Conservation (phyloP, 208 protist species). For the Polymyxa betae region DNA sequence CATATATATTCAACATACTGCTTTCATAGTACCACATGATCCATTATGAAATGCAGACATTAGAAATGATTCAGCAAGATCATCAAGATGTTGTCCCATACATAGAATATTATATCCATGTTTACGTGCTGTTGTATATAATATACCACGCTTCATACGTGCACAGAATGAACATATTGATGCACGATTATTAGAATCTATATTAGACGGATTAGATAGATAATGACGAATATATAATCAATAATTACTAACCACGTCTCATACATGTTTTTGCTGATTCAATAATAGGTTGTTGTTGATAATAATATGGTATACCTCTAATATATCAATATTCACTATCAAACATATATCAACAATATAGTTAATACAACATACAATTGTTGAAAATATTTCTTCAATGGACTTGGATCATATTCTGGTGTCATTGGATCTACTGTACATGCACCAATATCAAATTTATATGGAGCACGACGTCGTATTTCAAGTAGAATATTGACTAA, state of each 20-base stretch:
- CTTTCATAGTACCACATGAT: conserved; percentile 80
- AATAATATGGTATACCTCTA: conserved; percentile 78
- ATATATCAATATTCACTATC: not conserved
- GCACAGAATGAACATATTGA: conserved; percentile 80
- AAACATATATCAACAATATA: not conserved
- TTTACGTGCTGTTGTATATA: conserved; percentile 72
- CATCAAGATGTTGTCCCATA: conserved; percentile 79
- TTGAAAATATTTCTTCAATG: conserved; percentile 55
- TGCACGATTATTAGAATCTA: not conserved
- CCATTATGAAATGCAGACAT: conserved; percentile 82
- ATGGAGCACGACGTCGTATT: conserved; percentile 52
- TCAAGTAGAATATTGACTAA: conserved; percentile 70
- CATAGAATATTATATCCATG: conserved; percentile 81
- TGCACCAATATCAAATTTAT: conserved; percentile 74
- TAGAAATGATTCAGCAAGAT: conserved; percentile 78
- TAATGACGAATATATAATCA: not conserved
- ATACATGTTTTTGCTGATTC: conserved; percentile 67
- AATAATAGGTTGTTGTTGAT: conserved; percentile 72
- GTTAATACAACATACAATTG: not conserved
- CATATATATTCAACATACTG: conserved; percentile 51
- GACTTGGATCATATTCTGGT: conserved; percentile 73
- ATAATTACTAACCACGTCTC: not conserved
- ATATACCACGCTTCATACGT: conserved; percentile 80
- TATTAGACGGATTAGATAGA: not conserved
- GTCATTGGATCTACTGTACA: conserved; percentile 78